A percentile compares a stretch with the other conserved stretches of the same genome.
phyloP scores from a whole-genome alignment of 1,284 basidiomycete species.

The Boletus smithii region DNA sequence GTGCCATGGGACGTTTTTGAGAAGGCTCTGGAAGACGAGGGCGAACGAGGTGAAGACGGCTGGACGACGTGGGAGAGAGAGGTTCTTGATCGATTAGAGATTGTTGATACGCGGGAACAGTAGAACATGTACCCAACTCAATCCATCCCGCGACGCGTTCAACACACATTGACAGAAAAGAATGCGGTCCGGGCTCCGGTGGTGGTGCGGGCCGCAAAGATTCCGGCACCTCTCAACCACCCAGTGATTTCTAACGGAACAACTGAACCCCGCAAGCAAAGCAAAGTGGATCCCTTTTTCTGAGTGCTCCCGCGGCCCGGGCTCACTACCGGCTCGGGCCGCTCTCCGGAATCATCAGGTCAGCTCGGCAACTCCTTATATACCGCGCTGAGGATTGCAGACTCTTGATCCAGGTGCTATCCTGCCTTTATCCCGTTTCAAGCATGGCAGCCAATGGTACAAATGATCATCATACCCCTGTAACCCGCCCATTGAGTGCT shows the following conservation, averaged over 20 bases:
- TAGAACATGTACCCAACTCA: no score
- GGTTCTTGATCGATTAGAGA: slow-evolving; percentile 58
- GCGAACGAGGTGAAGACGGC: slow-evolving; percentile 58
- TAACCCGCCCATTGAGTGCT: slow-evolving; percentile 57
- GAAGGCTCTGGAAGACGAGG: slow-evolving; percentile 54
- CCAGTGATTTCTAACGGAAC: no score
- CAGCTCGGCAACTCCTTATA: slow-evolving; percentile 21
- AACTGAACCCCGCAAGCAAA: no score
- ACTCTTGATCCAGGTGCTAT: no score
- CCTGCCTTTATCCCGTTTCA: slow-evolving; percentile 1
- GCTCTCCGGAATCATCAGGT: neutral
- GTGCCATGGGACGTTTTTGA: slow-evolving; percentile 81
- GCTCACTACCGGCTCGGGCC: neutral
- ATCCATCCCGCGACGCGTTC: no score
- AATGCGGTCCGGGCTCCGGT: no score
- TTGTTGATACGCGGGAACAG: slow-evolving; percentile 41
- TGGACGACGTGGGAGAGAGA: slow-evolving; percentile 71
- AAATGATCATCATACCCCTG: no score
- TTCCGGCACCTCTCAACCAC: no score
- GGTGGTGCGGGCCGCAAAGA: no score
- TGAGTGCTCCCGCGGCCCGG: neutral
- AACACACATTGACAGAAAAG: no score
- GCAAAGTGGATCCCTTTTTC: no score
- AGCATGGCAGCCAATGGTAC: slow-evolving; percentile 31
- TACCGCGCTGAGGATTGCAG: slow-evolving; percentile 1